Evolutionary conservation across 2,329 filamentous ascomycete genomes (phyloP).

Genomic region (Aspergillus pseudoterreus): DNA sequence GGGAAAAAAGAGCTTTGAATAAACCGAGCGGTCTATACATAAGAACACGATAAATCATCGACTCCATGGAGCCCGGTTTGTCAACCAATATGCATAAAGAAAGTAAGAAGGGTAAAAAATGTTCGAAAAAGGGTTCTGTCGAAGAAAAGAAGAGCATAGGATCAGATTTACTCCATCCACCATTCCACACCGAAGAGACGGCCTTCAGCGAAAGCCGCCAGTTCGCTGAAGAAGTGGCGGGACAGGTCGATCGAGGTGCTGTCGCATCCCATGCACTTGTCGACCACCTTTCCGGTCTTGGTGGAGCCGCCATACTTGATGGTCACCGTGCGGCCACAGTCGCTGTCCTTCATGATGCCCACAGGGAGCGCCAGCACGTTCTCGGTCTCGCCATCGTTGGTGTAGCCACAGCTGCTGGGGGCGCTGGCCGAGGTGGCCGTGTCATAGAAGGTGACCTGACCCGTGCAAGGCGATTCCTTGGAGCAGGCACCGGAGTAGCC

Average conservation of each 20-base stretch:
- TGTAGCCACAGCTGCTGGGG: constrained; percentile 56
- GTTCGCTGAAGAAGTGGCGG: constrained; percentile 52
- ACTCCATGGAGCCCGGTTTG: neutral
- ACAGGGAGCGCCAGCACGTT: constrained; percentile 67
- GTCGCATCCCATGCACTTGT: constrained; percentile 72
- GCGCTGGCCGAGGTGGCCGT: constrained; percentile 58
- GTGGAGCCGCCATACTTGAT: constrained; percentile 60
- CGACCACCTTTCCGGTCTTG: constrained; percentile 58
- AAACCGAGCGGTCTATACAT: constrained; percentile 5
- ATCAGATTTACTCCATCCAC: constrained; percentile 33
- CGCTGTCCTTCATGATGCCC: constrained; percentile 64
- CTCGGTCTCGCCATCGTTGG: constrained; percentile 54
- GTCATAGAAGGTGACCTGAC: constrained; percentile 72
- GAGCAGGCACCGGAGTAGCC: constrained; percentile 23
- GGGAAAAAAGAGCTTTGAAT: constrained; percentile 2
- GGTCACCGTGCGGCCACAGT: constrained; percentile 66
- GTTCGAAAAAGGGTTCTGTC: constrained; percentile 1
- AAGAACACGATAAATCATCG: neutral
- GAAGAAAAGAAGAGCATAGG: constrained; percentile 6
- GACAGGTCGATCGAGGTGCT: constrained; percentile 58
- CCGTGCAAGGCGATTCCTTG: constrained; percentile 36
- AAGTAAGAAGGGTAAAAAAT: neutral
- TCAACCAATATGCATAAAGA: constrained; percentile 2
- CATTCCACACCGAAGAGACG: constrained; percentile 42
- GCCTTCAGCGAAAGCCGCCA: constrained; percentile 39